Percentiles rank a stretch among this genome's conserved stretches.
These are phyloP conservation scores for Blastobotrys robertii DNA, from an alignment of 805 yeast species.

Conservation along the genomic window DNA sequence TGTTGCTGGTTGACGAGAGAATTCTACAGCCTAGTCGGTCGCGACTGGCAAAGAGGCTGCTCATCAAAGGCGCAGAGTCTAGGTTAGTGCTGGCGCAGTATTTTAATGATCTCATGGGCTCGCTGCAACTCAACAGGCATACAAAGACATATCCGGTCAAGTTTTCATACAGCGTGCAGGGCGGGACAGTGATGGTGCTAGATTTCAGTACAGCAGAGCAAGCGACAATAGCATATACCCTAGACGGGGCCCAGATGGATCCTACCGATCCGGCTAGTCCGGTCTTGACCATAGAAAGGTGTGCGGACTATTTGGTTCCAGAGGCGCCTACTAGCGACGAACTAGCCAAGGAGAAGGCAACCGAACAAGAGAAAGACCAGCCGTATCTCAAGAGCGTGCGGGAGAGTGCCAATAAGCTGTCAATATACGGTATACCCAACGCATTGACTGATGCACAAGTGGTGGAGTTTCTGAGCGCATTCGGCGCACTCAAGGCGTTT, in stretches of 20 bases:
- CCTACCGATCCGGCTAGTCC: slow-evolving; percentile 21
- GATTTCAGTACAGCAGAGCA: slow-evolving; percentile 41
- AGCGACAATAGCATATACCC: slow-evolving; percentile 47
- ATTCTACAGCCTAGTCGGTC: slow-evolving; percentile 4
- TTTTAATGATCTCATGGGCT: slow-evolving; percentile 4
- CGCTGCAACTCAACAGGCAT: slow-evolving; percentile 6
- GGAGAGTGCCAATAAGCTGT: slow-evolving; percentile 33
- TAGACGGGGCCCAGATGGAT: slow-evolving; percentile 21
- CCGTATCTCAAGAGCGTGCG: slow-evolving; percentile 1
- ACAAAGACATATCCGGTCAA: slow-evolving; percentile 4
- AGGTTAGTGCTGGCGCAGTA: slow-evolving; percentile 1
- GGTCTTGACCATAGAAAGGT: slow-evolving; percentile 23
- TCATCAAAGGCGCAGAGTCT: slow-evolving; percentile 1
- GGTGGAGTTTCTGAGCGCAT: slow-evolving; percentile 31
- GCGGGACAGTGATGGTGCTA: slow-evolving; percentile 30
- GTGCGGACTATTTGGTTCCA: slow-evolving; percentile 37
- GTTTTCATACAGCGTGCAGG: slow-evolving; percentile 2
- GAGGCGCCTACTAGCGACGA: slow-evolving; percentile 4
- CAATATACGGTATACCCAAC: slow-evolving; percentile 36
- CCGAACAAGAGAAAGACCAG: slow-evolving; percentile 7
- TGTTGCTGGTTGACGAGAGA: neutral
- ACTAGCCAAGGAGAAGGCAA: slow-evolving; percentile 7
- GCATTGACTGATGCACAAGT: slow-evolving; percentile 37
- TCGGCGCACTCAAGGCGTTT: slow-evolving; percentile 34
- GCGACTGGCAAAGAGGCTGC: slow-evolving; percentile 1